A percentile compares a stretch with the other conserved stretches of the same genome.
phyloP scores from a whole-genome alignment of 2,329 filamentous ascomycete species.

The Scedosporium aurantiacum region DNA sequence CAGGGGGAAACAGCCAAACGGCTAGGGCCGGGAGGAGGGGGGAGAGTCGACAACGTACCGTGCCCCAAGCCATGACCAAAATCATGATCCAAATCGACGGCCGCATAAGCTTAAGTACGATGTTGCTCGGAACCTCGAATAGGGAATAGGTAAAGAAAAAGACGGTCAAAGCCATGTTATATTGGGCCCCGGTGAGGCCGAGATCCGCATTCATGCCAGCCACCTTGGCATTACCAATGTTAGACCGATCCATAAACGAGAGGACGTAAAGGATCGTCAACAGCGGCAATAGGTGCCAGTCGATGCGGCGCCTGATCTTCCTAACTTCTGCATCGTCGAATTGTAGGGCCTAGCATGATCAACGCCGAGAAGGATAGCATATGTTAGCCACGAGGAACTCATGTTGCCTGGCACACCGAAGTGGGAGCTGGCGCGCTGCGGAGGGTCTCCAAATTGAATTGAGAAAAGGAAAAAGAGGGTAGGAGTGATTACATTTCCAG shows the following conservation, averaged over 20 bases:
- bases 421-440: too few species aligned
- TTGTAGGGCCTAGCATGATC: not conserved
- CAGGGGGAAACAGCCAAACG: conserved; percentile 37
- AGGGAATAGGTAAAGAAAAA: conserved; percentile 53
- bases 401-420: too few species aligned
- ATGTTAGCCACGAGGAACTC: too few species aligned
- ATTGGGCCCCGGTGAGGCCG: conserved; percentile 44
- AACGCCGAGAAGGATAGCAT: too few species aligned
- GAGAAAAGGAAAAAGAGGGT: too few species aligned
- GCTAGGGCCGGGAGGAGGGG: conserved; percentile 53
- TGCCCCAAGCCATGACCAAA: conserved; percentile 10
- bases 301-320: conserved; percentile 15
- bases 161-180: conserved; percentile 40
- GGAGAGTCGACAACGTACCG: conserved; percentile 40
- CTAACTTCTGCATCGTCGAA: conserved; percentile 1
- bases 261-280: conserved; percentile 39
- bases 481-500: too few species aligned
- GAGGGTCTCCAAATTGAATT: too few species aligned
- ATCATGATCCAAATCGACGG: conserved; percentile 9
- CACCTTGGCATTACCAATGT: conserved; percentile 41
- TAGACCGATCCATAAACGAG: conserved; percentile 43
- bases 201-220: conserved; percentile 22
- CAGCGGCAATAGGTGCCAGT: conserved; percentile 22
- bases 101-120: conserved; percentile 15
- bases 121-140: conserved; percentile 23